Base-by-base conservation (phyloP, 2,329 filamentous ascomycete species). In the Neurospora crassa region DNA sequence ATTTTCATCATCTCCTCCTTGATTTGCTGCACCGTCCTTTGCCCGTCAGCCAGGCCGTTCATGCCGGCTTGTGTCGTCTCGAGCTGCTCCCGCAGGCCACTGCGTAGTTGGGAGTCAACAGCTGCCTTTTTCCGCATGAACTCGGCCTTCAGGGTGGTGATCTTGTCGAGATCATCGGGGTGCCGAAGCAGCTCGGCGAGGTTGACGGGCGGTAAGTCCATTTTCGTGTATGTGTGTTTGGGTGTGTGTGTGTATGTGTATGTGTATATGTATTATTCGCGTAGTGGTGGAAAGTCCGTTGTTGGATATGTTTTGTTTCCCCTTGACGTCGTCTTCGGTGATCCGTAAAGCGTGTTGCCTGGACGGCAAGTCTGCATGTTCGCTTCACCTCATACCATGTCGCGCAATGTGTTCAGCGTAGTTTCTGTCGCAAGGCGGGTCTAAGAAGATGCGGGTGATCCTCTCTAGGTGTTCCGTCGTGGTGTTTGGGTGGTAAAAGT, bases 1-100 rank as follows among this genome's bases (percentile, higher is more conserved):
- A 99, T 98, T 83, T 95, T 96, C 86, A 96, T 94, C 89, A 99
- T 96, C 84, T 99, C 96, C 76, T 98, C 95, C 81, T 97, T 97
- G 82, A 97, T 97, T 77, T 92, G 89, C 79, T 93, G 91, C 43
- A 99, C 92, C 73, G 93, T 93, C 80, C 94, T 92, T 82, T 98
- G 94, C 71, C 94, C 94, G 79, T 97, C 94, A 67, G 89, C 89
- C 75, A 99, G 90, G 74, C 92, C 92, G 75, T 84, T 91, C 90
- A 99, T 97, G 80, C 96, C 96, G 76, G 92, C 88, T 83, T 98
- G 95, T 12, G 96, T 97, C 70, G 94, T 92, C 82, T 97, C 93
- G 71, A 99, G 88, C 85, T 99, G 96, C 78, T 97, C 94, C 77
- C 92, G 90, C 75, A 98, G 87, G 45, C 93, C 94, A 80, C 90